Conservation (phyloP, 805 yeast genomes). For the Kuraishia cidri region DNA sequence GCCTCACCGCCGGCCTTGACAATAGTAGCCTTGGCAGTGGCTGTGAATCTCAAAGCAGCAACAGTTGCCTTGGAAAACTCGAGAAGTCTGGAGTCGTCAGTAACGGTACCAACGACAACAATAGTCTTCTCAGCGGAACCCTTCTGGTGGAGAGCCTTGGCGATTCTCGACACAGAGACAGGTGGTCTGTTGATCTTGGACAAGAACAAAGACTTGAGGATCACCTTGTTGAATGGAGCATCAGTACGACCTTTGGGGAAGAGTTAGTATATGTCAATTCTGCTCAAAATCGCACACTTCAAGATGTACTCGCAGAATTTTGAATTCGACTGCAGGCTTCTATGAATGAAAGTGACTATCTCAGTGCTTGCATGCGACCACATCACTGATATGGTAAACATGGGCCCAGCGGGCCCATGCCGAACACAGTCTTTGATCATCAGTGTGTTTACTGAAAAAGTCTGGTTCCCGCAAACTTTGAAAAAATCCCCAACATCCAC, state of each 20-base stretch:
- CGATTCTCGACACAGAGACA: constrained; percentile 88
- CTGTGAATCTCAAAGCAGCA: constrained; percentile 99
- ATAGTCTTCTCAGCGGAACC: constrained; percentile 88
- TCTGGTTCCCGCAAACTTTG: too few relatives aligned
- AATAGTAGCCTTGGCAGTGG: constrained; percentile 97
- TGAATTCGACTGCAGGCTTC: too few relatives aligned
- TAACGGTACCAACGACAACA: constrained; percentile 98
- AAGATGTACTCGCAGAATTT: constrained; percentile 30
- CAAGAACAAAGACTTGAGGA: constrained; percentile 90
- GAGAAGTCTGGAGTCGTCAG: constrained; percentile 92
- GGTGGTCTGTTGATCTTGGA: constrained; percentile 99
- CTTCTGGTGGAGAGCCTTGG: constrained; percentile 71
- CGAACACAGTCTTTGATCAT: too few relatives aligned
- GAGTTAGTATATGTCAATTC: constrained; percentile 26
- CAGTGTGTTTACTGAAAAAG: too few relatives aligned
- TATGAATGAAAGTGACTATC: not conserved
- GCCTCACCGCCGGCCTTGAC: constrained; percentile 99
- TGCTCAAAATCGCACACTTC: constrained; percentile 39
- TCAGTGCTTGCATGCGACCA: constrained; percentile 4
- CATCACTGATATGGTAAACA: too few relatives aligned
- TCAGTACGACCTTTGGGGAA: constrained; percentile 82
- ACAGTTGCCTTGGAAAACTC: constrained; percentile 95
- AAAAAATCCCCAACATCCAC: too few relatives aligned
- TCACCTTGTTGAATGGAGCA: constrained; percentile 96
- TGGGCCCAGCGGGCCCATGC: too few relatives aligned